These are phyloP conservation scores for Picea abies DNA, from an alignment of 83 land plant species.

Conservation along the genomic window DNA sequence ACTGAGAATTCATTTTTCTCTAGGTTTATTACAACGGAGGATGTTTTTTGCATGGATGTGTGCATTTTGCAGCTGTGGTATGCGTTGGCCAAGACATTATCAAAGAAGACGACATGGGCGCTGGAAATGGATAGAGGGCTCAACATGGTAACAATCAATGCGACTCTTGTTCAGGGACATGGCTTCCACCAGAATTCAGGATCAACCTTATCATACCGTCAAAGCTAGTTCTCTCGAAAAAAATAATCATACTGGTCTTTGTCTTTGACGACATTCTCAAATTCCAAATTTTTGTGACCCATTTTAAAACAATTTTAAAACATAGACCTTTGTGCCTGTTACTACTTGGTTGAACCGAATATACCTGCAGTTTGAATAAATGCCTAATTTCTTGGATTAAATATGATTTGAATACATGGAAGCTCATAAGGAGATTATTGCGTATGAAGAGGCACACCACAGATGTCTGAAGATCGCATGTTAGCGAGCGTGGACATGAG, in stretches of 20 bases:
- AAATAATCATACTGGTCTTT: neutral
- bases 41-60: neutral
- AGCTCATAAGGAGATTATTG: neutral
- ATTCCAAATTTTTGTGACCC: neutral
- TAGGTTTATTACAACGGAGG: too few relatives aligned
- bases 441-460: neutral
- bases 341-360: neutral
- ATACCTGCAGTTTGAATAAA: too few relatives aligned
- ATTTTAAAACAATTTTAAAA: too few relatives aligned
- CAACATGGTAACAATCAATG: constrained; percentile 68
- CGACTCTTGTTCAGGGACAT: constrained; percentile 58
- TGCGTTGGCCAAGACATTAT: constrained; percentile 66
- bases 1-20: too few relatives aligned
- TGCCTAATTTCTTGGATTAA: too few relatives aligned
- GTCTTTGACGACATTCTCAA: neutral
- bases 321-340: neutral
- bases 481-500: constrained; percentile 62
- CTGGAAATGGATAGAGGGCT: constrained; percentile 80
- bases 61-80: constrained; percentile 66
- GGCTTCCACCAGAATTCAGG: constrained; percentile 28
- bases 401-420: too few relatives aligned
- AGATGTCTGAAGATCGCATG: constrained; percentile 43
- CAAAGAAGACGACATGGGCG: constrained; percentile 93
- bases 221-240: constrained; percentile 20
- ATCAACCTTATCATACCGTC: constrained; percentile 46